These are phyloP conservation scores for Chaetomidium leptoderma DNA, from an alignment of 495 filamentous ascomycete genomes.

Conservation along the genomic window DNA sequence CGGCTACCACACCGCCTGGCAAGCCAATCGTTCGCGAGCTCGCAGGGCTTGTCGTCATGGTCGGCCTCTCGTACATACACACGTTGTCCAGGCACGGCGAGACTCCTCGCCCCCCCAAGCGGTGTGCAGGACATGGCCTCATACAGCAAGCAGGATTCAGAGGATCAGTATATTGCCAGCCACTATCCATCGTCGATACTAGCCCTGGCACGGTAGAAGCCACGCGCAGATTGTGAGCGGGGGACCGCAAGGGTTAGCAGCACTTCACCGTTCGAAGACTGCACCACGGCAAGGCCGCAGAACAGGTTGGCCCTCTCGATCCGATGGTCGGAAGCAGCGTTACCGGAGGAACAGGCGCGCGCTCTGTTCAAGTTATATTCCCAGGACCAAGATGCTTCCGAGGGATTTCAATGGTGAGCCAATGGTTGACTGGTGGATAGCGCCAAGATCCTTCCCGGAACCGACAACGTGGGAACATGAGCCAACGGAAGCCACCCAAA, in stretches of 20 bases:
- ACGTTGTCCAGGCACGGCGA: too few relatives aligned
- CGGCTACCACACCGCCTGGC: slow-evolving; percentile 5
- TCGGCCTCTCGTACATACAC: too few relatives aligned
- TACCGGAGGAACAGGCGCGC: slow-evolving; percentile 30
- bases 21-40: neutral
- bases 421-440: slow-evolving; percentile 19
- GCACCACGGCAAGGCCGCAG: slow-evolving; percentile 11
- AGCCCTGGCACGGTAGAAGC: neutral
- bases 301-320: neutral
- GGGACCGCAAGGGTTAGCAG: neutral
- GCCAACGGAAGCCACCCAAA: slow-evolving; percentile 24
- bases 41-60: neutral
- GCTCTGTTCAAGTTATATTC: slow-evolving; percentile 25
- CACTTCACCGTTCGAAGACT: neutral
- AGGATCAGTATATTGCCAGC: neutral
- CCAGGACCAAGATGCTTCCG: slow-evolving; percentile 10
- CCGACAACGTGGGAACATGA: slow-evolving; percentile 10
- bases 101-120: neutral
- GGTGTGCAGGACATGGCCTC: too few relatives aligned
- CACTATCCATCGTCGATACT: neutral
- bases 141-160: neutral
- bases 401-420: slow-evolving; percentile 12
- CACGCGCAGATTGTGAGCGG: neutral
- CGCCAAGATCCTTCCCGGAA: slow-evolving; percentile 6
- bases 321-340: slow-evolving; percentile 5